These are phyloP conservation scores for Geranium brycei DNA, from an alignment of 345 rosid species.

Conservation along the genomic window DNA sequence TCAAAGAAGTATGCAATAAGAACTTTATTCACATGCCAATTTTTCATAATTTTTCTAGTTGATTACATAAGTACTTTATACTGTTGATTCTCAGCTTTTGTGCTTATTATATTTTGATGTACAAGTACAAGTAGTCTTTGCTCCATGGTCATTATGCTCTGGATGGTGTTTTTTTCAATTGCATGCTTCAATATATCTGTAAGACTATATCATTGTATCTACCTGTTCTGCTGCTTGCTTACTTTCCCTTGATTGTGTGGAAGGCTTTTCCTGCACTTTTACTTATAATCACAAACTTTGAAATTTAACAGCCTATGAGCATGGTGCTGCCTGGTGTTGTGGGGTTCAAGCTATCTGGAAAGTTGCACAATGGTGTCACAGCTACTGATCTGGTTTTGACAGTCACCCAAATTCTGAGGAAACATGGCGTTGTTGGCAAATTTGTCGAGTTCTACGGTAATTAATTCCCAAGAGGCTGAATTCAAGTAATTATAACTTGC, in stretches of 20 bases:
- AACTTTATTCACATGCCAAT: neutral
- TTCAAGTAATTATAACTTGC: constrained; percentile 5
- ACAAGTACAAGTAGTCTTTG: too few relatives aligned
- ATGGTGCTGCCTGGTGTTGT: constrained; percentile 99
- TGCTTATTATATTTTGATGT: too few relatives aligned
- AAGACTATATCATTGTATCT: neutral
- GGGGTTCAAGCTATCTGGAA: constrained; percentile 91
- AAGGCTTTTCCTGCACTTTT: neutral
- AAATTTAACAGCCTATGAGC: constrained; percentile 79
- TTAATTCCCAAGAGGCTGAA: constrained; percentile 12
- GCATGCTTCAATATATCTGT: too few relatives aligned
- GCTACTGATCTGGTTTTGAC: constrained; percentile 98
- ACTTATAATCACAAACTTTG: neutral
- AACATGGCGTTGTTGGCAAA: constrained; percentile 98
- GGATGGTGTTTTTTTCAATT: too few relatives aligned
- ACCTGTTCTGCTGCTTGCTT: neutral
- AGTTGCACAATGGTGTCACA: constrained; percentile 71
- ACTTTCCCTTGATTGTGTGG: neutral
- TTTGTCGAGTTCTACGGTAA: constrained; percentile 97
- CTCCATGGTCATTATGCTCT: too few relatives aligned
- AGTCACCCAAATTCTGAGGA: constrained; percentile 94
- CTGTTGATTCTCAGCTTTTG: too few relatives aligned
- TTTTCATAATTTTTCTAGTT: neutral
- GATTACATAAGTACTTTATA: too few relatives aligned
- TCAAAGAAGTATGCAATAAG: neutral